These are phyloP conservation scores for Boletus edulis DNA, from an alignment of 768 basidiomycete genomes.

Conservation along the genomic window DNA sequence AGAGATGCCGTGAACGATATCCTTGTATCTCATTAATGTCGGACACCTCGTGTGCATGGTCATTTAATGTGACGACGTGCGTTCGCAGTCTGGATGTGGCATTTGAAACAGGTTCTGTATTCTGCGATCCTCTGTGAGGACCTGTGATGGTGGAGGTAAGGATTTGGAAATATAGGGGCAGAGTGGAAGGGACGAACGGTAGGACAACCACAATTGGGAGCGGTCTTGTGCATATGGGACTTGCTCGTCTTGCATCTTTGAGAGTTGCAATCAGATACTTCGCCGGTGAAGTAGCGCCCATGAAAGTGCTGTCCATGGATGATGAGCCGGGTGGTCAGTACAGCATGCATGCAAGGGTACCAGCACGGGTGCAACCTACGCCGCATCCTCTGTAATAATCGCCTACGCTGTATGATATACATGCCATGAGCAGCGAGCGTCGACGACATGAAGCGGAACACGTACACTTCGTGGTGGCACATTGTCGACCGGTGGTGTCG, in stretches of 20 bases:
- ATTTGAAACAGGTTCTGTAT: constrained; percentile 38
- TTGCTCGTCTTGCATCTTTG: constrained; percentile 34
- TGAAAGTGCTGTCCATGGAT: constrained; percentile 32
- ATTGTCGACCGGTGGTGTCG: constrained; percentile 10
- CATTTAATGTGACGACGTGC: constrained; percentile 12
- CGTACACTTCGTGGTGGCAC: constrained; percentile 39
- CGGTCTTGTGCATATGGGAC: constrained; percentile 35
- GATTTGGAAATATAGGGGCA: constrained; percentile 9
- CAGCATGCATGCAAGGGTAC: neutral
- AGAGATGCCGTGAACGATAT: neutral
- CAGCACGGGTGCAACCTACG: constrained; percentile 18
- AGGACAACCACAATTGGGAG: constrained; percentile 32
- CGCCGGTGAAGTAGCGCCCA: constrained; percentile 36
- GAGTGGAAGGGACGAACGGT: constrained; percentile 16
- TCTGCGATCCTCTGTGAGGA: constrained; percentile 35
- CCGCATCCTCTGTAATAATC: constrained; percentile 38
- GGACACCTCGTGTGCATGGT: neutral
- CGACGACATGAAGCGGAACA: neutral
- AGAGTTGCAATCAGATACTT: constrained; percentile 31
- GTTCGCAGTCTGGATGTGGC: constrained; percentile 32
- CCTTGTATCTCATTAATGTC: neutral
- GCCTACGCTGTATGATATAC: constrained; percentile 26
- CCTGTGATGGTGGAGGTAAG: constrained; percentile 14
- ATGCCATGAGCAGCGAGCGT: constrained; percentile 1
- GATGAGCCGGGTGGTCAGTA: neutral